These are phyloP conservation scores for Circinella umbellata DNA, from an alignment of 371 early-diverging fungal species.

Conservation along the genomic window DNA sequence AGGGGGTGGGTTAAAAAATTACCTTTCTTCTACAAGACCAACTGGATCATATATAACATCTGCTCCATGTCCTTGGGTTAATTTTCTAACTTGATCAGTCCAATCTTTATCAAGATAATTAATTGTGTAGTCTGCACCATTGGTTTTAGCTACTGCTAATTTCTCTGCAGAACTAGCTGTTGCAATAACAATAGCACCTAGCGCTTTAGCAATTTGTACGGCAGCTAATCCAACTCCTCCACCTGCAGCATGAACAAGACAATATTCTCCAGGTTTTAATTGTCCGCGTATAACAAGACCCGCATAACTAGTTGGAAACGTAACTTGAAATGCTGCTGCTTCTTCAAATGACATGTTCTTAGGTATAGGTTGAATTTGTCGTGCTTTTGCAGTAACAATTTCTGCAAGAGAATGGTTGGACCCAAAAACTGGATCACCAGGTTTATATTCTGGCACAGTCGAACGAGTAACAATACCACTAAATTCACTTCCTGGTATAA, in stretches of 20 bases:
- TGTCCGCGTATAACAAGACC: conserved; percentile 76
- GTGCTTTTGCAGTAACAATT: conserved; percentile 54
- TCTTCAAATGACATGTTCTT: conserved; percentile 72
- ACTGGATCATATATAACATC: conserved; percentile 85
- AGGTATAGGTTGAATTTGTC: conserved; percentile 69
- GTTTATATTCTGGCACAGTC: conserved; percentile 54
- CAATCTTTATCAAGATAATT: conserved; percentile 84
- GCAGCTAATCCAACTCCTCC: conserved; percentile 76
- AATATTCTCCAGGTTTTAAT: conserved; percentile 67
- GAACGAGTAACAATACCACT: conserved; percentile 48
- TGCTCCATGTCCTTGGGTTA: conserved; percentile 74
- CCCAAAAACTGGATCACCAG: conserved; percentile 85
- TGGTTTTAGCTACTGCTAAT: conserved; percentile 64
- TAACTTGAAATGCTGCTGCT: conserved; percentile 80
- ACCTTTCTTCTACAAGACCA: conserved; percentile 37
- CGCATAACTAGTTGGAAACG: conserved; percentile 83
- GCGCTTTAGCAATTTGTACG: conserved; percentile 71
- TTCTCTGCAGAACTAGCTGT: conserved; percentile 82
- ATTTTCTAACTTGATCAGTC: conserved; percentile 69
- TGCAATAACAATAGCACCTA: conserved; percentile 88
- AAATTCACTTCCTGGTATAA: conserved; percentile 81
- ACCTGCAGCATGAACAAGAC: conserved; percentile 84
- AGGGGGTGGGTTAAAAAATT: too few relatives aligned
- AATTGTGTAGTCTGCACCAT: conserved; percentile 81
- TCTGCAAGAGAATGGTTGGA: conserved; percentile 74